Base-by-base conservation (phyloP, 495 filamentous ascomycete genomes). In the Usnea hakonensis region DNA sequence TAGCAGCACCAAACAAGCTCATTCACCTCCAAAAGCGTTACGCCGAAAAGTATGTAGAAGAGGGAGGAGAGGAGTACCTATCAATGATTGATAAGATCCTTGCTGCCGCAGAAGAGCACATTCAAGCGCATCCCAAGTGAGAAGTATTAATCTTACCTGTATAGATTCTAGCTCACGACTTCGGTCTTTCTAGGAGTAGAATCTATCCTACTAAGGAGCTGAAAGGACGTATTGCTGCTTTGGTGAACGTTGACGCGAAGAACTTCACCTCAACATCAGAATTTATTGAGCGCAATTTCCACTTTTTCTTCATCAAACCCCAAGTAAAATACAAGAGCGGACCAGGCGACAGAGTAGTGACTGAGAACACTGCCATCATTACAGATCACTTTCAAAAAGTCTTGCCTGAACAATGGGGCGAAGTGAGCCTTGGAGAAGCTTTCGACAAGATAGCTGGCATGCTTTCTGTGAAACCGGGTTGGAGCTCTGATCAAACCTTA, bases 1-100 rank as follows among this genome's bases (percentile, higher is more conserved):
- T 85, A 14, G 89, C 96, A 30, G 81, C 83, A n/a, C 82, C 87
- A 58, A 83, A 82, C 54, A 97, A 97, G 69, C 81, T 97, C 13
- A 79, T 80, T 68, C 91, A 85, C 70, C 78, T 98, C 16, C 91
- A 97, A 68, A 85, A 83, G 58, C 79, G 78, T 32, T 90, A 97
- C 73, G 81, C 85, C 3, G 70, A 77, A 57, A 73, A 74, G 40
- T 75, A 74, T 55, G 75, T 70, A 17, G 68, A 68, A 43, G 72
- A 61, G 17, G 65, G 66, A 14, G 74, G 75, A 3, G 62, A 70
- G 33, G 67, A 72, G 37, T 79, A 85, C 23, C 70, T 81, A 8
- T 70, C 77, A n/a, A 78, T 86, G 69, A 77, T 82, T 21, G 69
- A 76, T 48, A 69, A 61, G 40, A 66, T 81, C 13, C 68, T 65